phyloP scores from a whole-genome alignment of 2,329 filamentous ascomycete genomes.

The Trichoderma oligosporum region DNA sequence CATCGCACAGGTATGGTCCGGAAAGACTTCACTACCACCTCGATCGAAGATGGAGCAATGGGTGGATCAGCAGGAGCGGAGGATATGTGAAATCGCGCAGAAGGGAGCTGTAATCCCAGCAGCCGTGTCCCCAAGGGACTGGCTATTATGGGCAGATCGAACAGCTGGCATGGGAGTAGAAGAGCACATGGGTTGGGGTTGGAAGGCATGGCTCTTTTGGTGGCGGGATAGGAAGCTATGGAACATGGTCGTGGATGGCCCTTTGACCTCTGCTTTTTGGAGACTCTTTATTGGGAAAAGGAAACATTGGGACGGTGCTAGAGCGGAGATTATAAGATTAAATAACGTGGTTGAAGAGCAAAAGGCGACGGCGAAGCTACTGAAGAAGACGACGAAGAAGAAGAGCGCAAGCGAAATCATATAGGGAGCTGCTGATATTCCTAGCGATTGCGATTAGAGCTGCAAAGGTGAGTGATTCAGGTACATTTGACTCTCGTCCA shows the following conservation, averaged over 20 bases:
- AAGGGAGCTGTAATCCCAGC: conserved; percentile 26
- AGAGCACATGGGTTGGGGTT: conserved; percentile 39
- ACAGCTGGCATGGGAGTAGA: conserved; percentile 40
- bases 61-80: conserved; percentile 23
- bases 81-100: conserved; percentile 23
- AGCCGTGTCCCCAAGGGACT: conserved; percentile 24
- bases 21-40: conserved; percentile 31
- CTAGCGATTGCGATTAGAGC: no score
- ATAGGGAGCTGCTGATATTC: no score
- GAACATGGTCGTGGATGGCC: conserved; percentile 32
- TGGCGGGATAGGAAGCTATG: conserved; percentile 36
- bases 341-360: not conserved
- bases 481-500: no score
- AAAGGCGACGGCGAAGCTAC: not conserved
- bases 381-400: no score
- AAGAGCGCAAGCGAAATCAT: no score
- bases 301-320: conserved; percentile 23
- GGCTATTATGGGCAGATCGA: conserved; percentile 28
- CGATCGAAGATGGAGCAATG: conserved; percentile 32
- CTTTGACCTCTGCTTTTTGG: conserved; percentile 24
- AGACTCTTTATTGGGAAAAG: conserved; percentile 24
- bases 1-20: conserved; percentile 29
- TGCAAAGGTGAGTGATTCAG: no score
- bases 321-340: conserved; percentile 11
- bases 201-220: conserved; percentile 41